phyloP scores from a whole-genome alignment of 257 asterid species.

The Apocynum venetum region DNA sequence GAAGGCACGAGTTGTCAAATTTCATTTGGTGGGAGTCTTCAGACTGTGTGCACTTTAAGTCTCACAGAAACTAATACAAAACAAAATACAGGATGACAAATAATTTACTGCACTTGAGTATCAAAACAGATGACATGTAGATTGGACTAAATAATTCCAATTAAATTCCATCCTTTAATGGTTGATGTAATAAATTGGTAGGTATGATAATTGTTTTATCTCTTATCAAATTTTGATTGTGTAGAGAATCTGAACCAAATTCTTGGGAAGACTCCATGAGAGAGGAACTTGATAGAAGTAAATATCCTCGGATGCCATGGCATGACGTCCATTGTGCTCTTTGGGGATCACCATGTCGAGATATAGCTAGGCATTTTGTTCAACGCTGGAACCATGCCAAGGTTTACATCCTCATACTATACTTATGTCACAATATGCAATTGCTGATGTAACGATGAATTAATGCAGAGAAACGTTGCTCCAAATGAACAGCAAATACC shows the following conservation, averaged over 20 bases:
- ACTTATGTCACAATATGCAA: conserved; percentile 13
- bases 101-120: too few relatives aligned
- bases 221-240: neutral
- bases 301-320: conserved; percentile 99
- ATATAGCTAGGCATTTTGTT: conserved; percentile 90
- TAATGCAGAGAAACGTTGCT: conserved; percentile 78
- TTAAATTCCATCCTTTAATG: neutral
- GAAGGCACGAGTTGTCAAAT: too few relatives aligned
- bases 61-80: too few relatives aligned
- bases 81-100: too few relatives aligned
- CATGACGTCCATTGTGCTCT: conserved; percentile 97
- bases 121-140: too few relatives aligned
- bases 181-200: neutral
- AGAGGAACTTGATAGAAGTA: conserved; percentile 81
- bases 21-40: too few relatives aligned
- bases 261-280: conserved; percentile 90
- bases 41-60: too few relatives aligned
- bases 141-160: too few relatives aligned
- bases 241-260: conserved; percentile 96
- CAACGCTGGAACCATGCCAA: conserved; percentile 99
- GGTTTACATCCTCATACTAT: conserved; percentile 39
- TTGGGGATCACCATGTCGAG: conserved; percentile 98
- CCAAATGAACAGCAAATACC: conserved; percentile 85
- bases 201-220: neutral
- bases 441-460: conserved; percentile 28